Evolutionary conservation across 139 green algal species (phyloP).

Genomic region (Chlamydomonas incerta): DNA sequence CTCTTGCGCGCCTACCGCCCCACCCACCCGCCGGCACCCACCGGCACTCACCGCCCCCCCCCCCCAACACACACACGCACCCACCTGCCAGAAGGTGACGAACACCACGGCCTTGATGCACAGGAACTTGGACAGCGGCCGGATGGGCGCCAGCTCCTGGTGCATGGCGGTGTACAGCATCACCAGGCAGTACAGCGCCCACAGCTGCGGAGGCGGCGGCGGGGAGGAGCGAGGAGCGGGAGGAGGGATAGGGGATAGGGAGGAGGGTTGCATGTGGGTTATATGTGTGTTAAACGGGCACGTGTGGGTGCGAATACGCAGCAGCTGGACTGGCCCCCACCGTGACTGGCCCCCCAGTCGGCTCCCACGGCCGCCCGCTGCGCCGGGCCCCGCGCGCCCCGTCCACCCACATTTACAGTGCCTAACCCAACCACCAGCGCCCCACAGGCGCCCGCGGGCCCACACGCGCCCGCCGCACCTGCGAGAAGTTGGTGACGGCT

Average conservation of each 20-base stretch:
- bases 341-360: too few species aligned
- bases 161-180: constrained; percentile 90
- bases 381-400: too few species aligned
- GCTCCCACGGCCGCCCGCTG: too few species aligned
- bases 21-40: not conserved
- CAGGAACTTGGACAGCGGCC: constrained; percentile 94
- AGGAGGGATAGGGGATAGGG: too few species aligned
- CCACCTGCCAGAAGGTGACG: constrained; percentile 94
- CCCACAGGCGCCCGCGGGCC: too few species aligned
- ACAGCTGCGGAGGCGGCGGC: constrained; percentile 67
- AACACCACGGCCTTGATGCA: constrained; percentile 97
- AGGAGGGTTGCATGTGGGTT: too few species aligned
- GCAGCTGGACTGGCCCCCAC: too few species aligned
- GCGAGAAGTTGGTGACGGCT: constrained; percentile 85
- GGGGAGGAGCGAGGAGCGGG: not conserved
- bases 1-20: not conserved
- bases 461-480: not conserved
- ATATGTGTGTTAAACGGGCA: too few species aligned
- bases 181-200: constrained; percentile 96
- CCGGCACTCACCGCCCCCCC: not conserved
- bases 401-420: too few species aligned
- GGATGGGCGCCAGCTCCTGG: constrained; percentile 90
- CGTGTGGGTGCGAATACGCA: too few species aligned
- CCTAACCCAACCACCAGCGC: too few species aligned
- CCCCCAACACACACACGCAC: not conserved